Conservation (phyloP, 306 rosid genomes). For the Lagenaria siceraria region DNA sequence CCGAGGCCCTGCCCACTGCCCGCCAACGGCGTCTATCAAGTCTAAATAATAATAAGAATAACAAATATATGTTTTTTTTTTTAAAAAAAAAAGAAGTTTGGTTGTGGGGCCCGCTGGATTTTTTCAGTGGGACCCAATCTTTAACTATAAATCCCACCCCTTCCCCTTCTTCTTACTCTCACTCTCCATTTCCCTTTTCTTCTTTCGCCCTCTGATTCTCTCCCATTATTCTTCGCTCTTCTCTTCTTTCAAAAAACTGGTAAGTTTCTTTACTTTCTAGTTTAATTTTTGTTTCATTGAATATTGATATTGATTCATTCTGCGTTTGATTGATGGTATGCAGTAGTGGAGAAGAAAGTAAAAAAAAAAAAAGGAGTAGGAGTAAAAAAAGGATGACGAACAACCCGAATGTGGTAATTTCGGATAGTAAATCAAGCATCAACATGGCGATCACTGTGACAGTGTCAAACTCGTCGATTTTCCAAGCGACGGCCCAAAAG, state of each 20-base stretch:
- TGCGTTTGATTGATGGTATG: too few relatives aligned
- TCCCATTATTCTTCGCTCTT: neutral
- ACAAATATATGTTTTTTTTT: too few relatives aligned
- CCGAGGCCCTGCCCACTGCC: neutral
- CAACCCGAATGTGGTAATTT: conserved; percentile 52
- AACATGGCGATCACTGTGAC: conserved; percentile 22
- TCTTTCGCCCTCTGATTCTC: neutral
- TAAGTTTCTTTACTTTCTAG: neutral
- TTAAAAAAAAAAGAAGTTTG: too few relatives aligned
- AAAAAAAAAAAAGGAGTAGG: too few relatives aligned
- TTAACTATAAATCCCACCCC: conserved; percentile 44
- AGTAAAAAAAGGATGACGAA: conserved; percentile 20
- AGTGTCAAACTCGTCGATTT: conserved; percentile 23
- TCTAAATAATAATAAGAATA: neutral
- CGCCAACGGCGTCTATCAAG: neutral
- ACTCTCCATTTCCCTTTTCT: neutral
- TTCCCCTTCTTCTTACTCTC: neutral
- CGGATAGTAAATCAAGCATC: conserved; percentile 27
- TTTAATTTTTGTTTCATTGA: too few relatives aligned
- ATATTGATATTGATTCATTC: too few relatives aligned
- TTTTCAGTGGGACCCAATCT: neutral
- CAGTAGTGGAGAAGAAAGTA: too few relatives aligned
- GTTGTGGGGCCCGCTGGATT: conserved; percentile 21
- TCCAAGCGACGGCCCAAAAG: conserved; percentile 32
- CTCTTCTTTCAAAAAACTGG: neutral